phyloP scores from a whole-genome alignment of 805 yeast genomes.

The Yamadazyma takamatsuzukensis region DNA sequence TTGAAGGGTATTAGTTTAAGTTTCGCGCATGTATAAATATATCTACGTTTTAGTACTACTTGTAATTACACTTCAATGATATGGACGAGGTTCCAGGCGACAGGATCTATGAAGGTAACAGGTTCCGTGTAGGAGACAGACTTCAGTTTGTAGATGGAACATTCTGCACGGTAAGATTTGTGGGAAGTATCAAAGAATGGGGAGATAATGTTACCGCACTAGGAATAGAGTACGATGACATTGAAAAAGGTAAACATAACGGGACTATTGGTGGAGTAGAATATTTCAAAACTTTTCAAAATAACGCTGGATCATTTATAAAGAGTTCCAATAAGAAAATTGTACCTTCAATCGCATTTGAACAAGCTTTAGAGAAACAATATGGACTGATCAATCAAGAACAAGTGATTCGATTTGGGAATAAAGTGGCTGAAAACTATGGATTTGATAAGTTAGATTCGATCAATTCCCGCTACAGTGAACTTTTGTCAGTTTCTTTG shows the following conservation, averaged over 20 bases:
- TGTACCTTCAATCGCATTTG: conserved; percentile 25
- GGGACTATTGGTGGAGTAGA: conserved; percentile 53
- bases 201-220: conserved; percentile 44
- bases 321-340: conserved; percentile 42
- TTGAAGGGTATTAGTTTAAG: no score
- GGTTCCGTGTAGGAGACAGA: conserved; percentile 21
- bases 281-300: conserved; percentile 48
- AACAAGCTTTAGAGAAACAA: conserved; percentile 41
- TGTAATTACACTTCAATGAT: no score
- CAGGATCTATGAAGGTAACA: no score
- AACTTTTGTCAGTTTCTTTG: conserved; percentile 49
- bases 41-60: no score
- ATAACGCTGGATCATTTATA: conserved; percentile 60
- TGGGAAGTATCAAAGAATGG: conserved; percentile 65
- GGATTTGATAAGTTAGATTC: conserved; percentile 60
- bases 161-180: conserved; percentile 58
- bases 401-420: conserved; percentile 43
- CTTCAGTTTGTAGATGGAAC: conserved; percentile 33
- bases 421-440: conserved; percentile 54
- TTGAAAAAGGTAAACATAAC: conserved; percentile 63
- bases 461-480: conserved; percentile 44
- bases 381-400: conserved; percentile 26
- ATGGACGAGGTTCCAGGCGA: no score
- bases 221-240: conserved; percentile 88
- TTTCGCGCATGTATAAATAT: no score